These are phyloP conservation scores for Colletotrichum godetiae DNA, from an alignment of 2,329 filamentous ascomycete species.

Conservation along the genomic window DNA sequence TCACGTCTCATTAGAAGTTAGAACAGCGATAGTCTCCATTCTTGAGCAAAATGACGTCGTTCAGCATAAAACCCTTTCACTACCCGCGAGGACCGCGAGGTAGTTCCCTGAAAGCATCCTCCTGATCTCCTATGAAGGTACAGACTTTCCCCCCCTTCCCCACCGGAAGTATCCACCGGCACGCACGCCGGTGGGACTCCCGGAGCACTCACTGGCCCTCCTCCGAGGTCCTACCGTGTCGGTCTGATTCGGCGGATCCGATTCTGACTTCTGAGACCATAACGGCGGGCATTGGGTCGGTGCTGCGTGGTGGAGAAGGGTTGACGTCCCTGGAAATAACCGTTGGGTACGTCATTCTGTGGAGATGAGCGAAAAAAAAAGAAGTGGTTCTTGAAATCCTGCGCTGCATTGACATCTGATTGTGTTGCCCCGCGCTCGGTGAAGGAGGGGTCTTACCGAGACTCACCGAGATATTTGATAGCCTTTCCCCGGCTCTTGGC, in stretches of 20 bases:
- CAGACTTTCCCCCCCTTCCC: slow-evolving; percentile 14
- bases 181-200: background rate
- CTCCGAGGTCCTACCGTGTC: background rate
- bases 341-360: slow-evolving; percentile 26
- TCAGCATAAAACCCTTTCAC: background rate
- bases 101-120: slow-evolving; percentile 1
- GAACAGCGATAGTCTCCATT: background rate
- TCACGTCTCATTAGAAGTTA: background rate
- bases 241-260: slow-evolving; percentile 21
- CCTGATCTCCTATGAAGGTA: background rate
- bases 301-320: background rate
- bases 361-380: slow-evolving; percentile 1
- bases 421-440: slow-evolving; percentile 16
- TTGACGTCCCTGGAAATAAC: slow-evolving; percentile 5
- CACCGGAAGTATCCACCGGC: slow-evolving; percentile 16
- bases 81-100: slow-evolving; percentile 20
- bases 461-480: background rate
- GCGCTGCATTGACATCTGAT: too few relatives aligned
- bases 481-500: background rate
- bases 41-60: slow-evolving; percentile 17
- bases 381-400: slow-evolving; percentile 16
- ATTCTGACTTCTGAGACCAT: slow-evolving; percentile 7
- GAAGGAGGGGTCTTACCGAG: background rate
- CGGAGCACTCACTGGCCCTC: background rate
- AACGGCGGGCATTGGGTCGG: slow-evolving; percentile 5